Conservation (phyloP, 129 eudicot genomes). For the Chrysanthemum lavandulifolium region DNA sequence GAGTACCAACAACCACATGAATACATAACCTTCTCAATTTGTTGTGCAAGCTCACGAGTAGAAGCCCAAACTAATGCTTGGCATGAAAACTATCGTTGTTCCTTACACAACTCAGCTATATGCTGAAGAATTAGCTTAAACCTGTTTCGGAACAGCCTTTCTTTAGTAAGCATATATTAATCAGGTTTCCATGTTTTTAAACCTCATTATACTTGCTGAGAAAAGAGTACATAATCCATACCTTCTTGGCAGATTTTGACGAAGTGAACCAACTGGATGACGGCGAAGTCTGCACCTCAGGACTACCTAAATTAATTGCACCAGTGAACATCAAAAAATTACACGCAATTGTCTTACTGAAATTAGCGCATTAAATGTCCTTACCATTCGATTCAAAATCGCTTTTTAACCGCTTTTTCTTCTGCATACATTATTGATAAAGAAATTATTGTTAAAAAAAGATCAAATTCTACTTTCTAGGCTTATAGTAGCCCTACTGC, state of each 20-base stretch:
- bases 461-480: constrained; percentile 9
- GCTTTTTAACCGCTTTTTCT: constrained; percentile 46
- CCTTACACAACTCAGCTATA: too few species aligned
- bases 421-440: constrained; percentile 44
- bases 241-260: constrained; percentile 83
- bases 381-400: constrained; percentile 73
- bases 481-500: constrained; percentile 6
- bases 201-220: neutral
- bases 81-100: too few species aligned
- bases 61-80: too few species aligned
- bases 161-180: constrained; percentile 7
- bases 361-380: neutral
- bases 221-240: constrained; percentile 12
- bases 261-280: constrained; percentile 78
- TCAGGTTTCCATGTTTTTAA: neutral
- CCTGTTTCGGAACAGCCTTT: neutral
- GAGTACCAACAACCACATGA: too few species aligned
- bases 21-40: too few species aligned
- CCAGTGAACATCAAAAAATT: constrained; percentile 6
- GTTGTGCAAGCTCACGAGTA: too few species aligned
- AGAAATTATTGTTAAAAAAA: neutral
- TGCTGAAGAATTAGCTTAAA: too few species aligned
- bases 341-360: constrained; percentile 2
- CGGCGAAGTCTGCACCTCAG: constrained; percentile 44
- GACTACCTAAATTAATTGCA: constrained; percentile 41